Base-by-base conservation (phyloP, 768 basidiomycete species). In the Leucocoprinus leucothites region DNA sequence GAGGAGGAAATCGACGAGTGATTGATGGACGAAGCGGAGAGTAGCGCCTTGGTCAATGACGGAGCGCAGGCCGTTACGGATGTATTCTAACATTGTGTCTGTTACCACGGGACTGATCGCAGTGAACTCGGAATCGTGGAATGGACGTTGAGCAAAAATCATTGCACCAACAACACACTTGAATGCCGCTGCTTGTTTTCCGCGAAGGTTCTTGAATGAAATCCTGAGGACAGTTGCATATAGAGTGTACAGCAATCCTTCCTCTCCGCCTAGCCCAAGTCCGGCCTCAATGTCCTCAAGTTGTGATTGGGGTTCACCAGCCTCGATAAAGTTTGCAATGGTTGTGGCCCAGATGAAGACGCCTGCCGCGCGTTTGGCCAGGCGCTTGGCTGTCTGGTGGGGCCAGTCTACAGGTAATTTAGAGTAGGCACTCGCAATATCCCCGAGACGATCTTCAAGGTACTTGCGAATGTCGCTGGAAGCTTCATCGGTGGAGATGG, bases 261-360 rank as follows among this genome's bases (percentile, higher is more conserved):
- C n/a, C n/a, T n/a, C n/a, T n/a, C n/a, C n/a, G n/a, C n/a, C 43
- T 58, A 9, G 58, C 43, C 1, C 67, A 0, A 7, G 35, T n/a
- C 59, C 55, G 9, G 49, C 58, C 18, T 55, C 45, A 7, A 65
- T 44, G 11, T 52, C 53, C 26, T 45, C 50, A 19, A 63, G 46
- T 24, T 53, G 60, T 2, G 25, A 48, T 21, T 48, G 41, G 62
- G 60, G 9, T n/a, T 65, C 58, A 2, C 62, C 63, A 4, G 54
- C 44, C 9, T 57, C 41, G 26, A 68, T 41, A 41, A 65, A 63
- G 24, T 57, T 48, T 1, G 59, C 48, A 1, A 58, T 51, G 2
- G 66, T 69, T 22, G 58, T 57, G 13, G 67, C 69, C 64, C 64
- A 70, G 41, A 69, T 63, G 51, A 69, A 70, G 5, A 71, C 48